phyloP scores from a whole-genome alignment of 768 basidiomycete genomes.

The Nevesoporus exiguus region DNA sequence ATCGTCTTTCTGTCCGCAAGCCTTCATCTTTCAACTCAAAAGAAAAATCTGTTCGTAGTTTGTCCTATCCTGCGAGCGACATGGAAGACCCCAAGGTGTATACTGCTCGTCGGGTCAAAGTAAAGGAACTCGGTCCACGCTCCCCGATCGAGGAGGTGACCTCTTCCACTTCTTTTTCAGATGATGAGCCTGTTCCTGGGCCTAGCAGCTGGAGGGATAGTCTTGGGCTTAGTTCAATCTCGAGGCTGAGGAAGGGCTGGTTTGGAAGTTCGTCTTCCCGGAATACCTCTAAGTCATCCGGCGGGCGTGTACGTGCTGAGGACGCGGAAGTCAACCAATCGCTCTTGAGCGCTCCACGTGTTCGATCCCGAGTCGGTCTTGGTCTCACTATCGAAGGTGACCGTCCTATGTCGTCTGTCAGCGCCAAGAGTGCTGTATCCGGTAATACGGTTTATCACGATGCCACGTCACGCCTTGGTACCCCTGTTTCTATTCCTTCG shows the following conservation, averaged over 20 bases:
- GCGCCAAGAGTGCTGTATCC: conserved; percentile 49
- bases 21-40: conserved; percentile 28
- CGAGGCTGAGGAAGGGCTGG: conserved; percentile 56
- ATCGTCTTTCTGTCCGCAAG: conserved; percentile 26
- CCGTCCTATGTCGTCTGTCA: conserved; percentile 58
- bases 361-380: conserved; percentile 31
- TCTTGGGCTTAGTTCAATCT: conserved; percentile 49
- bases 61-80: conserved; percentile 34
- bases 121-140: conserved; percentile 32
- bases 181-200: conserved; percentile 23
- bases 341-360: conserved; percentile 27
- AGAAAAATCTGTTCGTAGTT: conserved; percentile 32
- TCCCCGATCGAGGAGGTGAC: conserved; percentile 21
- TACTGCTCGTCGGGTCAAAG: conserved; percentile 38
- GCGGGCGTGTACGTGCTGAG: conserved; percentile 30
- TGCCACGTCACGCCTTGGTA: conserved; percentile 46
- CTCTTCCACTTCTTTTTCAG: conserved; percentile 1
- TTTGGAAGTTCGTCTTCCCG: conserved; percentile 39
- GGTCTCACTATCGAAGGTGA: conserved; percentile 39
- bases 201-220: conserved; percentile 32
- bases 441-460: conserved; percentile 63
- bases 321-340: conserved; percentile 48
- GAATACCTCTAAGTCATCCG: conserved; percentile 30
- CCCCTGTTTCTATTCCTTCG: conserved; percentile 40
- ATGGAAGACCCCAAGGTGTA: conserved; percentile 32